Evolutionary conservation across 345 rosid species (phyloP), one percentile per base, ranked within the genome.

Genomic region (Psidium friedrichsthalianum): DNA sequence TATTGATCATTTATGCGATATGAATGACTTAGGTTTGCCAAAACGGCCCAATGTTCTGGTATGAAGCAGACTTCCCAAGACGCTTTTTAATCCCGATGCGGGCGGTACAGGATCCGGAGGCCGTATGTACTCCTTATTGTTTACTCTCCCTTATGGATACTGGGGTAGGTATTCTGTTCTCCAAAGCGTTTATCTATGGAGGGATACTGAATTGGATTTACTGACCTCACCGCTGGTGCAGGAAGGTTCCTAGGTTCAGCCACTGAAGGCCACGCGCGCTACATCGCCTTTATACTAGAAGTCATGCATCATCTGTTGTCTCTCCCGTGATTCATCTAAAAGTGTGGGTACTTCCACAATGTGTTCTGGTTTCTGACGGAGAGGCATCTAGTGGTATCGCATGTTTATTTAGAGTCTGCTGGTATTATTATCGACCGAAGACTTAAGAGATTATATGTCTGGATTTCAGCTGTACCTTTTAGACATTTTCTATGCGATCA

Each of bases 11-110:
- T 22, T 86, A 32, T 93, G 36, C 5, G 12, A 36, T 69, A 6
- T 69, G 80, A 69, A 69, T 69, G 80, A 69, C 80, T 69, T 69
- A 69, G 99, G 98, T 97, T 87, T 92, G 86, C 95, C 94, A 14
- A 97, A 97, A 90, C 92, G 99, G 89, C 95, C 98, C 56, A 97
- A 97, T 87, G 96, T 96, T 87, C 98, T 56, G 99, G 98, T 86
- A 86, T 96, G 96, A 97, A 97, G 91, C 99, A 94, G 90, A 85
- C 87, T 95, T 93, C 61, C 92, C 96, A 4, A 91, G 98, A 82
- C 94, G 94, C 44, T 94, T 90, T 88, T n/a, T n/a, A n/a, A 94
- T 90, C 89, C 96, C 98, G 1, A 94, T 87, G 89, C 90, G 91
- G 97, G 96, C n/a, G n/a, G 5, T 90, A 85, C 89, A 91, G 93